Conservation (phyloP, 2,329 filamentous ascomycete genomes). For the Ophiostoma novo-ulmi region DNA sequence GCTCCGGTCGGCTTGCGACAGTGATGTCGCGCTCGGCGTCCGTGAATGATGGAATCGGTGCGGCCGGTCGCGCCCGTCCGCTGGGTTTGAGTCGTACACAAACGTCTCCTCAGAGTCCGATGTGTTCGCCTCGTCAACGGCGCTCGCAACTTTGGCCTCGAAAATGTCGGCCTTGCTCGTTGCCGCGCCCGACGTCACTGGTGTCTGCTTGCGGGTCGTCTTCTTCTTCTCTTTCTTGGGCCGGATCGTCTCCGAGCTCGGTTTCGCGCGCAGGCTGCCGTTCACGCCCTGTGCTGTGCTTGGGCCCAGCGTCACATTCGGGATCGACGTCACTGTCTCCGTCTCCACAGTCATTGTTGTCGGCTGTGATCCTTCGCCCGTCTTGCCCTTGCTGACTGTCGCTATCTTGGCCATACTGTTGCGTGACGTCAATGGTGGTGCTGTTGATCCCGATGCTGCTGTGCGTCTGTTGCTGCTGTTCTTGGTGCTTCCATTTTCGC, state of each 20-base stretch:
- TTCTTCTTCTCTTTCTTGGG: constrained; percentile 92
- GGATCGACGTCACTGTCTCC: constrained; percentile 87
- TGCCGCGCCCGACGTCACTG: constrained; percentile 67
- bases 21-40: constrained; percentile 88
- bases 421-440: constrained; percentile 51
- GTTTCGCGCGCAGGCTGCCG: constrained; percentile 76
- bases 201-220: constrained; percentile 65
- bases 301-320: constrained; percentile 69
- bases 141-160: constrained; percentile 91
- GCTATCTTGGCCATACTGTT: constrained; percentile 56
- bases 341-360: constrained; percentile 98
- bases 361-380: constrained; percentile 67
- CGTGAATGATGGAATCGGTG: constrained; percentile 73
- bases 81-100: constrained; percentile 96
- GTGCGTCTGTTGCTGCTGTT: constrained; percentile 36
- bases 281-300: constrained; percentile 59
- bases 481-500: constrained; percentile 54
- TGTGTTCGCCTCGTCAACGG: constrained; percentile 91
- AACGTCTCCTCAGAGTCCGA: constrained; percentile 98
- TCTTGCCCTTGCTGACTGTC: constrained; percentile 57
- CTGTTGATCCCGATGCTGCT: constrained; percentile 32
- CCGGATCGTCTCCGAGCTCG: constrained; percentile 91
- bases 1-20: constrained; percentile 58
- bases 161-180: constrained; percentile 98
- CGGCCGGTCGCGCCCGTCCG: constrained; percentile 58